A percentile compares a stretch with the other conserved stretches of the same genome.
phyloP scores from a whole-genome alignment of 2,329 filamentous ascomycete genomes.

The Stagonosporopsis tanaceti region DNA sequence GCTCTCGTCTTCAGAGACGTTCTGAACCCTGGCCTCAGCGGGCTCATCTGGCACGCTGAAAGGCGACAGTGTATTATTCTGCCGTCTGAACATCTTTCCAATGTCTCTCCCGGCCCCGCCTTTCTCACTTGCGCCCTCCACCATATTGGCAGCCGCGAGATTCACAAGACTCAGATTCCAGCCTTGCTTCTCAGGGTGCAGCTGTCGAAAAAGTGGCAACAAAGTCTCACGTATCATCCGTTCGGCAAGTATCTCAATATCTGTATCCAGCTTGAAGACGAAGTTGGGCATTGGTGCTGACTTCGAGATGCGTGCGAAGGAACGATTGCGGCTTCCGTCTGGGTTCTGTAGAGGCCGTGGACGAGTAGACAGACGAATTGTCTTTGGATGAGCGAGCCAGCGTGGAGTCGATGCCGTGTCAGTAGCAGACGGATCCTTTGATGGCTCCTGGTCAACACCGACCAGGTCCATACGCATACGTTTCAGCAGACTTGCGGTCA shows the following conservation, averaged over 20 bases:
- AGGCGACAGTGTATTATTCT: constrained; percentile 71
- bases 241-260: constrained; percentile 68
- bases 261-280: constrained; percentile 70
- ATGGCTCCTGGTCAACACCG: constrained; percentile 54
- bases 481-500: constrained; percentile 74
- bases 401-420: constrained; percentile 35
- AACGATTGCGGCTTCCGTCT: constrained; percentile 64
- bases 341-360: constrained; percentile 63
- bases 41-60: constrained; percentile 2
- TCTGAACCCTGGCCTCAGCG: not conserved
- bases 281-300: constrained; percentile 78
- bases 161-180: constrained; percentile 90
- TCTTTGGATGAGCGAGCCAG: constrained; percentile 85
- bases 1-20: constrained; percentile 46
- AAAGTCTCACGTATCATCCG: constrained; percentile 74
- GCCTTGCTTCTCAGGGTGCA: constrained; percentile 72
- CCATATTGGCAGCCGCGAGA: constrained; percentile 87
- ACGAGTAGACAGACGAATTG: constrained; percentile 80
- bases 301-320: constrained; percentile 75
- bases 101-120: constrained; percentile 73
- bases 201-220: constrained; percentile 74
- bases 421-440: not conserved
- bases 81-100: constrained; percentile 78
- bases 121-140: constrained; percentile 55
- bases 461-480: constrained; percentile 82